Evolutionary conservation across 148 eudicot species (phyloP), one percentile per base, ranked within the genome.

Genomic region (Rhododendron ovatum): DNA sequence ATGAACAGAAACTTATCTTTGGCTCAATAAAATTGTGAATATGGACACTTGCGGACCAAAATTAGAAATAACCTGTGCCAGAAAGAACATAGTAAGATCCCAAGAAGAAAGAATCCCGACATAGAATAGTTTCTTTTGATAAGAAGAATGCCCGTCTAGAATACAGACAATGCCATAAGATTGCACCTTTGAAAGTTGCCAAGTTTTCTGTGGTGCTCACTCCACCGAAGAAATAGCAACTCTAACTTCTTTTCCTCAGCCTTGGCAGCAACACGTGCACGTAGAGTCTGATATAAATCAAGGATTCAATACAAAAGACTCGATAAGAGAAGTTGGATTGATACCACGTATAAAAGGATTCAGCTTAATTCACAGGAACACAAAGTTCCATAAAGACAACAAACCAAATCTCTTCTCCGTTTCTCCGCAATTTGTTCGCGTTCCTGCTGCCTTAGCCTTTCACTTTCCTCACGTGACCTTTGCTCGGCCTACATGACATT

Each of bases 1-100:
- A 90, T 90, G 92, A 90, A 91, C 85, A 89, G 98, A 94, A 93
- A 95, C 99, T 96, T 96, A 96, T 95, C 99, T 95, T 95, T 86
- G 94, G 91, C 98, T 95, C 98, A 93, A 93, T 92, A 94, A 95
- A 95, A 96, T 93, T 95, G 96, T 94, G 96, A 94, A 96, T 96
- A 96, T 94, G 96, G 91, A 96, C 89, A 93, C 98, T 92, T 96
- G 92, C 89, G 93, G 96, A 93, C 96, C 98, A 88, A 94, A 94
- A 93, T 92, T 88, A 96, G 93, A 96, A 94, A 92, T 96, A 96
- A 96, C 99, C 99, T 96, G 98, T 87, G 89, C 43, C 47, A 53
- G 24, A 81, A 61, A 88, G 50, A 45, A 86, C 18, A 77, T 35
- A 63, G 22, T 8, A 35, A 74, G 59, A 84, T 80, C 33, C 47